Evolutionary conservation across 2,329 filamentous ascomycete species (phyloP).

Genomic region (Fusarium ambrosium): DNA sequence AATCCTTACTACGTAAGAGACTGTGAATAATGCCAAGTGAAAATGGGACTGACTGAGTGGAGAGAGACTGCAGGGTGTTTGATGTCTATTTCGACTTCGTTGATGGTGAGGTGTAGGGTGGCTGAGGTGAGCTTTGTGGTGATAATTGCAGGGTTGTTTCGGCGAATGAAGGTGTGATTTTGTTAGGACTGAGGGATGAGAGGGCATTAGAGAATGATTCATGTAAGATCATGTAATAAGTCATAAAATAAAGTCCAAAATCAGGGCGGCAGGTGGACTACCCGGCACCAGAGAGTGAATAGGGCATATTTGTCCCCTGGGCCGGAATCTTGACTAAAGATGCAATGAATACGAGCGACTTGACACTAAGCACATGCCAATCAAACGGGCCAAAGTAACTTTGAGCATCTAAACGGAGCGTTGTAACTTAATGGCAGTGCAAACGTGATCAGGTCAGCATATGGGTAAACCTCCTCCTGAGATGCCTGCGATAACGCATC

Average conservation of each 20-base stretch:
- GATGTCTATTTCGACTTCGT: constrained; percentile 1
- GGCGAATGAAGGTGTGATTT: background rate
- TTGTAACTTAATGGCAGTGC: background rate
- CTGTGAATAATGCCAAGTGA: constrained; percentile 4
- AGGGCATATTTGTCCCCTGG: background rate
- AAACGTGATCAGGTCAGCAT: background rate
- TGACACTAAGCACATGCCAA: background rate
- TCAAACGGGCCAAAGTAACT: background rate
- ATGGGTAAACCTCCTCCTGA: no score
- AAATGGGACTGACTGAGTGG: constrained; percentile 5
- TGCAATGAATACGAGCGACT: background rate
- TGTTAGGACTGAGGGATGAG: background rate
- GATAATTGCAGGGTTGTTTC: background rate
- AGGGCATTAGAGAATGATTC: no score
- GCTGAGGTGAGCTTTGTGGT: background rate
- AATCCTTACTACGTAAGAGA: background rate
- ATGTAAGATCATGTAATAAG: no score
- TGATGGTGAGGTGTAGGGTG: background rate
- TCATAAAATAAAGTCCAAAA: no score
- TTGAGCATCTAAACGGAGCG: background rate
- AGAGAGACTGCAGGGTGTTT: background rate
- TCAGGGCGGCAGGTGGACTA: background rate
- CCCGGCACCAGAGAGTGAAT: background rate
- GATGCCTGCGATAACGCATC: background rate
- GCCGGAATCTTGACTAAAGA: background rate